Conservation (phyloP, 345 rosid genomes). For the Syzygium oleosum region DNA sequence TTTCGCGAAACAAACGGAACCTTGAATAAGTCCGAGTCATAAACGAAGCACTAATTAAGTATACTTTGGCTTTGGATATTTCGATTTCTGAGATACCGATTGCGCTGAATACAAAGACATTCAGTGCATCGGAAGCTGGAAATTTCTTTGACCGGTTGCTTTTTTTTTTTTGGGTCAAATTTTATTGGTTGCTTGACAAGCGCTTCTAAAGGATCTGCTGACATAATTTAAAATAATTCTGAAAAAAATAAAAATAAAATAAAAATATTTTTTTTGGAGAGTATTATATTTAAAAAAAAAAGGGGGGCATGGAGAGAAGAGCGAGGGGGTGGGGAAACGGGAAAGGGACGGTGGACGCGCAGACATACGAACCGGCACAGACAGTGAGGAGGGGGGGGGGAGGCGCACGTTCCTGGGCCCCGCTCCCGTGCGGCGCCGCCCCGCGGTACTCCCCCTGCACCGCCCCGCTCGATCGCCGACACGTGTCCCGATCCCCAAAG, state of each 20-base stretch:
- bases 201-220: background rate
- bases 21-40: too few relatives aligned
- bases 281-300: background rate
- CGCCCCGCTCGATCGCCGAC: background rate
- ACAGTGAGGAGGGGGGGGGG: background rate
- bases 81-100: fast-evolving
- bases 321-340: background rate
- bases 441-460: background rate
- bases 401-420: background rate
- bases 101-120: fast-evolving
- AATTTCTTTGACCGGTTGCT: background rate
- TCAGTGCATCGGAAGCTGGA: fast-evolving
- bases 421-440: background rate
- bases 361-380: background rate
- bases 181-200: background rate
- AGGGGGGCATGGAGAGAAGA: background rate
- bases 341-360: background rate
- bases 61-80: fast-evolving
- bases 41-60: fast-evolving
- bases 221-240: background rate
- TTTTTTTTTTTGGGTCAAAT: too few relatives aligned
- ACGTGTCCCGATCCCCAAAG: background rate
- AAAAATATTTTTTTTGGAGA: background rate
- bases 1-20: too few relatives aligned
- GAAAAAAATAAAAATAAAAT: fast-evolving